Conservation (phyloP, 805 yeast genomes). For the Geotrichum ghanense region DNA sequence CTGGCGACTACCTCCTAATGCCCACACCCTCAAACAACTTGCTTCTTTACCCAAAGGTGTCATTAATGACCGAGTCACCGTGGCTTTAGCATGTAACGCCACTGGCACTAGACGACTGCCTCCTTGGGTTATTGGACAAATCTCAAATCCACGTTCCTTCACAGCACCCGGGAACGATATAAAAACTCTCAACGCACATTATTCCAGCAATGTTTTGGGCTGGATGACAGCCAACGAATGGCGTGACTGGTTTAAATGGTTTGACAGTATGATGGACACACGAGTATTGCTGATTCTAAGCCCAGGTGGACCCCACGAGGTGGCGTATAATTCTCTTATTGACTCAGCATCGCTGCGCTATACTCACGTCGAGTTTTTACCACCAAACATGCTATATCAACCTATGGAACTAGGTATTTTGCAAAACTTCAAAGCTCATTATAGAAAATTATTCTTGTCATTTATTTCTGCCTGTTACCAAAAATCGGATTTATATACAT, state of each 20-base stretch:
- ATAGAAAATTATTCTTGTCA: background rate
- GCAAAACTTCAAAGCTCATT: background rate
- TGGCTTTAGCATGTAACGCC: background rate
- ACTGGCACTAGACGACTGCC: background rate
- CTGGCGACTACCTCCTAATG: background rate
- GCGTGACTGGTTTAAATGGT: background rate
- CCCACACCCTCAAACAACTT: background rate
- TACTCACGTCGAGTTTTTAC: background rate
- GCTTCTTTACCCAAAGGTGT: background rate
- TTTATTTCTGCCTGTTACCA: background rate
- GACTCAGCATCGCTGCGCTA: background rate
- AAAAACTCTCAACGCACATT: background rate
- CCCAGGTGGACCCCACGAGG: background rate
- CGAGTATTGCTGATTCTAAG: background rate
- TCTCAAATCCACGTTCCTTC: background rate
- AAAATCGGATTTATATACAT: background rate
- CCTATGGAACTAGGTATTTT: background rate
- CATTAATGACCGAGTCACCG: background rate
- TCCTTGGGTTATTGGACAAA: background rate
- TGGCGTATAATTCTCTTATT: background rate
- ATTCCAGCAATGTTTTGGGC: background rate
- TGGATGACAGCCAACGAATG: conserved; percentile 1
- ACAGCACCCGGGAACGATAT: background rate
- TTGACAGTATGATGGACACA: background rate
- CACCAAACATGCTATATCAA: background rate